These are phyloP conservation scores for Discostella pseudostelligera DNA, from an alignment of 108 stramenopile genomes.

Conservation along the genomic window DNA sequence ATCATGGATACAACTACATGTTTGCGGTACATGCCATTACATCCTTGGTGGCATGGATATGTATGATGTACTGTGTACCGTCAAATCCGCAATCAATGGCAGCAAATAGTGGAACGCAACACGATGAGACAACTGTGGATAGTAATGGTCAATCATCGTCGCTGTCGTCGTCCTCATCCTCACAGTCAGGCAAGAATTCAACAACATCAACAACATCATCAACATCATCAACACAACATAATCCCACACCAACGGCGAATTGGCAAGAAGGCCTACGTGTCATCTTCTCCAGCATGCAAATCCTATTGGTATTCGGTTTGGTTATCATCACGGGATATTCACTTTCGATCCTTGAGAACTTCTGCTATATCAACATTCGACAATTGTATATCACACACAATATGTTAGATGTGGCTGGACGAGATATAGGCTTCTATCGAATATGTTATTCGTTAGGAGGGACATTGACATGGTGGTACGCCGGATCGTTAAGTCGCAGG, in stretches of 20 bases:
- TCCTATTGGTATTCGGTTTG: slow-evolving; percentile 28
- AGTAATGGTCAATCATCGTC: no score
- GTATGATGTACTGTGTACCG: slow-evolving; percentile 24
- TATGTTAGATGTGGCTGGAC: slow-evolving; percentile 16
- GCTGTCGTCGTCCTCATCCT: not conserved
- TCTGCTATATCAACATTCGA: slow-evolving; percentile 42
- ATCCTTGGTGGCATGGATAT: slow-evolving; percentile 16
- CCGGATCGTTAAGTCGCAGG: slow-evolving; percentile 17
- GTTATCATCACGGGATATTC: slow-evolving; percentile 28
- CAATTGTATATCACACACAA: slow-evolving; percentile 21
- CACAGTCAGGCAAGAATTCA: not conserved
- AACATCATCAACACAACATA: slow-evolving; percentile 1
- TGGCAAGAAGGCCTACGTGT: slow-evolving; percentile 28
- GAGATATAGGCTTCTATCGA: slow-evolving; percentile 28
- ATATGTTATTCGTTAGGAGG: slow-evolving; percentile 30
- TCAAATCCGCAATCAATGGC: no score
- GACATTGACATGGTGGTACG: slow-evolving; percentile 28
- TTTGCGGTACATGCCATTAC: slow-evolving; percentile 34
- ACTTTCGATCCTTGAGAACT: slow-evolving; percentile 34
- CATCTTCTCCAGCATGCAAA: slow-evolving; percentile 16
- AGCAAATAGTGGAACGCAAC: no score
- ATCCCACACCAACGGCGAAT: not conserved
- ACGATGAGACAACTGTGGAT: no score
- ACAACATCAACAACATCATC: not conserved
- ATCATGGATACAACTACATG: slow-evolving; percentile 23